Base-by-base conservation (phyloP, 441 rosid genomes). In the Bruguiera hainesii region DNA sequence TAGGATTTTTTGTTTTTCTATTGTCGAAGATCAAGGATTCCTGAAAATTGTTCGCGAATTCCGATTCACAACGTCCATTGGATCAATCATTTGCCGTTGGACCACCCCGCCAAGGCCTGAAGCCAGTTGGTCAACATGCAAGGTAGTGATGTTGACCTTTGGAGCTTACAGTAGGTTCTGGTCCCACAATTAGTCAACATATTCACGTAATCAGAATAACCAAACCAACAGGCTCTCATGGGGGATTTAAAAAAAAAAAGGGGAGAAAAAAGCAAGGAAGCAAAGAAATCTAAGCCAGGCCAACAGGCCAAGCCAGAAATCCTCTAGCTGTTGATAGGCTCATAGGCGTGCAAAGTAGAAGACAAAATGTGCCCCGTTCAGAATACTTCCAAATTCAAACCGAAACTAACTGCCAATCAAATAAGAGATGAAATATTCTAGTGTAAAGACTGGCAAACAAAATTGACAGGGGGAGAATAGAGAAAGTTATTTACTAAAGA, bases 401-500 rank as follows among this genome's bases (percentile, higher is more conserved):
- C 67, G 71, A 77, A 71, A 69, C 75, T 60, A 80, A 77, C 82
- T 65, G 79, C 63, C 85, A 60, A 80, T 69, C 60, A 68, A 42
- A 71, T 42, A 13, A 11, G 4, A 42, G 48, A 42, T 18, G 5
- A 42, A 42, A 13, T 42, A 42, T 42, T 42, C 48, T 0, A 13
- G 16, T 42, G 48, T 42, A 42, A 13, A 42, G 16, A 13, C 13
- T 37, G 16, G 48, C 16, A 42, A 42, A 42, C 18, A 42, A 42
- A 42, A 42, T 42, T 42, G 48, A 11, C 18, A 11, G 48, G 3
- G 48, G 48, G 3, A 42, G 16, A 11, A 42, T 33, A 42, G 48
- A 13, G 48, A 11, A 42, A 42, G 15, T 42, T 13, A 42, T 42
- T 13, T 42, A 42, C 16, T 42, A 42, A 42, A 42, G 16, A 42